Conservation (phyloP, 352 stramenopile species). For the Phytophthora uliginosa region DNA sequence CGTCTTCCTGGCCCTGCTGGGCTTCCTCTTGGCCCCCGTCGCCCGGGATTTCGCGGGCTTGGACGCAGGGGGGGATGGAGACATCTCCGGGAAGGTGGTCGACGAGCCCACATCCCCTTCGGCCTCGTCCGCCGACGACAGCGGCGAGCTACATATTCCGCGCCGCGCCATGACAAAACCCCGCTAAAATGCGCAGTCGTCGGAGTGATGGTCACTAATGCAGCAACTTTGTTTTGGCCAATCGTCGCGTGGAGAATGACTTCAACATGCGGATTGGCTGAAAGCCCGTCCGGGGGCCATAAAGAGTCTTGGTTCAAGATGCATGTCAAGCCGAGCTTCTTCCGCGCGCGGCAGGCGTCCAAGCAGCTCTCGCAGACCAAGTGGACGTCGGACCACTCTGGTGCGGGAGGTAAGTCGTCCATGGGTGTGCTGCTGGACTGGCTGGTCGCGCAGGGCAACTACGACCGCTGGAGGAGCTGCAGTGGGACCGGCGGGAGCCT, state of each 20-base stretch:
- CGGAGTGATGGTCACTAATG: slow-evolving; percentile 22
- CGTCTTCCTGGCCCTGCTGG: slow-evolving; percentile 10
- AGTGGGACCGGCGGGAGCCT: slow-evolving; percentile 4
- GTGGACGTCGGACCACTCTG: slow-evolving; percentile 43
- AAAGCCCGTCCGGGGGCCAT: no score
- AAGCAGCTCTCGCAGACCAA: slow-evolving; percentile 12
- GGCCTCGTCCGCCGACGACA: slow-evolving; percentile 59
- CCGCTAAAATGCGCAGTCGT: slow-evolving; percentile 12
- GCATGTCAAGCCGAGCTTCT: slow-evolving; percentile 43
- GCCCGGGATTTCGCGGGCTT: slow-evolving; percentile 19
- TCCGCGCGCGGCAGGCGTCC: slow-evolving; percentile 28
- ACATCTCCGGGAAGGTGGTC: slow-evolving; percentile 19
- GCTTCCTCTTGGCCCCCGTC: slow-evolving; percentile 19
- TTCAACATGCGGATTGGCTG: slow-evolving; percentile 33
- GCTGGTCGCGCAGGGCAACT: slow-evolving; percentile 48
- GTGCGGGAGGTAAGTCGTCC: slow-evolving; percentile 46
- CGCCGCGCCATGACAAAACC: slow-evolving; percentile 6
- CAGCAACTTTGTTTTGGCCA: slow-evolving; percentile 25
- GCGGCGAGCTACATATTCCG: slow-evolving; percentile 59
- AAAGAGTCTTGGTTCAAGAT: slow-evolving; percentile 15
- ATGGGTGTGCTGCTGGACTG: slow-evolving; percentile 65
- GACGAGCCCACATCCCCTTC: slow-evolving; percentile 5
- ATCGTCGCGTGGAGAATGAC: slow-evolving; percentile 10
- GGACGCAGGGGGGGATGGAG: slow-evolving; percentile 18
- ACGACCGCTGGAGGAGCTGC: slow-evolving; percentile 48